Percentiles rank a stretch among this genome's conserved stretches.
phyloP scores from a whole-genome alignment of 805 yeast species.

The Pichia exigua region DNA sequence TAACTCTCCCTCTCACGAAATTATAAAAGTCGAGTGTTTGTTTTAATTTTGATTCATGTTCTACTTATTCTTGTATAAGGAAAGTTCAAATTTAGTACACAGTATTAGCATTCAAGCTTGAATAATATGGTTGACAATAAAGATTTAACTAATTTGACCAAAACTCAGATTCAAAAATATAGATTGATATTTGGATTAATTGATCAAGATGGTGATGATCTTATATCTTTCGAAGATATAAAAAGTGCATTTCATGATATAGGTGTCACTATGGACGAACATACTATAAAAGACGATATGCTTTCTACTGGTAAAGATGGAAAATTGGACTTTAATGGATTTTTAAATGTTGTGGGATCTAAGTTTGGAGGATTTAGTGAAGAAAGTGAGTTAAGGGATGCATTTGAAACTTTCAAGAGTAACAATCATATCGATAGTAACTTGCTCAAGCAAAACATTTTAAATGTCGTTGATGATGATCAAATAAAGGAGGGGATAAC shows the following conservation, averaged over 20 bases:
- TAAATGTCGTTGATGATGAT: not conserved
- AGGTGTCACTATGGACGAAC: constrained; percentile 45
- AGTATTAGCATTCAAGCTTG: not conserved
- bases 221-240: constrained; percentile 49
- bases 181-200: constrained; percentile 72
- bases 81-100: not conserved
- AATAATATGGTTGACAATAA: not conserved
- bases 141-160: constrained; percentile 48
- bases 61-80: too few species aligned
- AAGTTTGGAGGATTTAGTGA: constrained; percentile 44
- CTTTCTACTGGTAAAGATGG: constrained; percentile 40
- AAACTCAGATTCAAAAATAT: constrained; percentile 56
- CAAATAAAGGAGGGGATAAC: not conserved
- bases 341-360: constrained; percentile 52
- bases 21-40: not conserved
- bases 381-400: constrained; percentile 45
- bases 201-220: constrained; percentile 76
- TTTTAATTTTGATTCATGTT: not conserved
- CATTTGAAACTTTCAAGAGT: constrained; percentile 44
- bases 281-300: constrained; percentile 34
- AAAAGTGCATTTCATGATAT: constrained; percentile 28
- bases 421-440: constrained; percentile 27
- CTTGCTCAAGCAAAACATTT: not conserved
- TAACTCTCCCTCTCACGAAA: not conserved
- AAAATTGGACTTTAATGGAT: constrained; percentile 55